Percentiles rank a stretch among this genome's conserved stretches.
phyloP scores from a whole-genome alignment of 768 basidiomycete species.

The Amanita molliuscula region DNA sequence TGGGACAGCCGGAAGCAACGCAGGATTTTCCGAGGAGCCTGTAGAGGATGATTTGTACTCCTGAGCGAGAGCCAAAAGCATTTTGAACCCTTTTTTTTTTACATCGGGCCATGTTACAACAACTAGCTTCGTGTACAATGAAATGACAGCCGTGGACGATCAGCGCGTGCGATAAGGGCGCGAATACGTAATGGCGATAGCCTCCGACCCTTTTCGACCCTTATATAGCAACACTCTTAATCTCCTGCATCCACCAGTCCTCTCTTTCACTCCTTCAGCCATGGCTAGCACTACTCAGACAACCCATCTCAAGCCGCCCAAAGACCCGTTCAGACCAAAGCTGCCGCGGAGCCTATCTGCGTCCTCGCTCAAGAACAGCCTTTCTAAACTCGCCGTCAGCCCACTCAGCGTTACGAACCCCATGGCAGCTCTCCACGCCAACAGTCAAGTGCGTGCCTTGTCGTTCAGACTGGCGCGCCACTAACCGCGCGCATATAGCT shows the following conservation, averaged over 20 bases:
- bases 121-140: constrained; percentile 3
- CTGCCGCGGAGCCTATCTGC: constrained; percentile 40
- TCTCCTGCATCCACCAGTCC: neutral
- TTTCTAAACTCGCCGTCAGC: constrained; percentile 51
- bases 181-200: too few relatives aligned
- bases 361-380: constrained; percentile 46
- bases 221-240: neutral
- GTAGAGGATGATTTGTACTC: constrained; percentile 92
- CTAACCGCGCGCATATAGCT: constrained; percentile 31
- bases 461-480: neutral
- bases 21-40: constrained; percentile 76
- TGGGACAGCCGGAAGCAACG: constrained; percentile 42
- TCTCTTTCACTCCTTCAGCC: neutral
- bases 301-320: neutral
- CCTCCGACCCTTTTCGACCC: neutral
- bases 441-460: constrained; percentile 52
- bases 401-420: constrained; percentile 39
- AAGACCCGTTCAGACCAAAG: neutral
- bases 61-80: constrained; percentile 19
- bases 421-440: constrained; percentile 58
- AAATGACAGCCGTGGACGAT: neutral
- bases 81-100: constrained; percentile 8
- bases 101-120: constrained; percentile 2
- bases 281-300: neutral
- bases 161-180: neutral